Evolutionary conservation across 1,284 basidiomycete genomes (phyloP), one percentile per base, ranked within the genome.

Genomic region (Sanghuangporus baumii): DNA sequence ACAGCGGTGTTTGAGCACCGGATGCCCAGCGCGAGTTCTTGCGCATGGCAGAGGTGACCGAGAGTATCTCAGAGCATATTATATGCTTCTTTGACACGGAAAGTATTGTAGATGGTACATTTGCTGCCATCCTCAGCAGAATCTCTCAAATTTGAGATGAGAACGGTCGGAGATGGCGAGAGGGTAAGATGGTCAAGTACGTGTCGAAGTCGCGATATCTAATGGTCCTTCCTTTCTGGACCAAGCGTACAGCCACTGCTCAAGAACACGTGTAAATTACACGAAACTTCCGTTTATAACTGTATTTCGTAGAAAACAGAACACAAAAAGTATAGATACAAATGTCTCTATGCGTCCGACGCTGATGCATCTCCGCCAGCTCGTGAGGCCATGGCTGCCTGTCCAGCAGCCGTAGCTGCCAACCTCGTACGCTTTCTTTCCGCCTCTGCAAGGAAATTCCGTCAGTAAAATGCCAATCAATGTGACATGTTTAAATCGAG

Each of bases 1-100:
- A 78, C 55, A 69, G 14, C 7, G 63, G 48, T 55, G 82, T 81
- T 70, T 86, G 81, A 47, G 83, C 79, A 54, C 83, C 82, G 20
- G 89, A 83, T 14, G 94, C 89, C 94, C 94, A 96, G 57, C 94
- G 86, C 55, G 94, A 93, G 76, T 96, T 96, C 78, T 96, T 94
- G 73, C 96, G 91, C 93, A 99, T 97, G n/a, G 87, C 84, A 3
- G 94, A 94, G 47, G 94, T 97, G 68, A 99, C 92, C 11, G 93
- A 83, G 61, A 96, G 82, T 67, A 98, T 92, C 80, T 98, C 96
- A 43, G 92, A 88, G 66, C 89, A 83, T 31, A 96, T 74, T 54
- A 96, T 84, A 81, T 96, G 92, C 65, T 87, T 86, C 41, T 80
- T 76, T 41, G 87, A 83, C 58, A 87, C 78, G 26, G 69, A 68